Evolutionary conservation across 1,139 yeast species (phyloP), one percentile per base, ranked within the genome.

Genomic region (Blastobotrys serpentis): DNA sequence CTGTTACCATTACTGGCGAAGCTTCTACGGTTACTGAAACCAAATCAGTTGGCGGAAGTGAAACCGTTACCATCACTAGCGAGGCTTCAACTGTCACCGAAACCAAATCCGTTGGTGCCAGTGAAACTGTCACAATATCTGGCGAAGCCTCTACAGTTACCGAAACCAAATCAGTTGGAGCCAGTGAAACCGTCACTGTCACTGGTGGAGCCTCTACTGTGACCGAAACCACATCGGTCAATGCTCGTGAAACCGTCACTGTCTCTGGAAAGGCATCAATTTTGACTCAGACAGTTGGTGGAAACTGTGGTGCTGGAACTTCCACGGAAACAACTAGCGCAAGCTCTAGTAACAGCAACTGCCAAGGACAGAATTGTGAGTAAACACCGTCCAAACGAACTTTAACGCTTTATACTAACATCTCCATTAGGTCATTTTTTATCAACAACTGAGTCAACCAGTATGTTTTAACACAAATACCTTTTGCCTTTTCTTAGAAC

Each of bases 371-470:
- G n/a, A n/a, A n/a, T n/a, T n/a, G n/a, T n/a, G n/a, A n/a, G n/a
- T n/a, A n/a, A n/a, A n/a, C n/a, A n/a, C n/a, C n/a, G n/a, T n/a
- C n/a, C n/a, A n/a, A n/a, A n/a, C n/a, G n/a, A n/a, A n/a, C n/a
- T 8, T 23, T n/a, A 17, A 17, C 5, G 10, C 10, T 8, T 6
- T 42, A 7, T 33, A 26, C 52, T 39, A 43, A 16, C 19, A n/a
- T 5, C 10, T 23, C 26, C 10, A 18, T 19, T 30, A 48, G 59
- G 53, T 50, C 62, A 66, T 62, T 62, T 63, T 63, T 63, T 62
- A 63, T 61, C 65, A 62, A 61, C 67, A 59, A 60, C 63, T 63
- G 66, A 63, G 65, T 63, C 65, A 61, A 58, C 62, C 54, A 51
- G 54, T 49, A 49, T 44, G 52, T 46, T 7, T 29, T 29, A 11